Base-by-base conservation (phyloP, 352 stramenopile species). In the Pythium aphanidermatum region DNA sequence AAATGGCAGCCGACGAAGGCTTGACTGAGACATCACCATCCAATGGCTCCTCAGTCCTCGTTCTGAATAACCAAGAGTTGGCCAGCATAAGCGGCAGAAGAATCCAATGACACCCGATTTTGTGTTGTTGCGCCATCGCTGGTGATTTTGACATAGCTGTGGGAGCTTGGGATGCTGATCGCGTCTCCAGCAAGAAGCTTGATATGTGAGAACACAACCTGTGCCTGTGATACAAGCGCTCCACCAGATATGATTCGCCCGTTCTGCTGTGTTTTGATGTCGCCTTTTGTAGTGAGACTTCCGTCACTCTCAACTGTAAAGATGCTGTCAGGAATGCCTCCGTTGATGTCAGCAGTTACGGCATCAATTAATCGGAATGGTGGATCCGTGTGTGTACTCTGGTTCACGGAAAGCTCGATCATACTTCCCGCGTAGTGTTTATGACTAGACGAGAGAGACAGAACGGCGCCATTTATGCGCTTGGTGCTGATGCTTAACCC, bases 1-100 rank as follows among this genome's bases (percentile, higher is more conserved):
- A 85, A 34, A 88, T 75, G 13, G 79, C 74, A 11, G 72, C 68
- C 14, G 70, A 53, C 5, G 50, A 46, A 0, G 75, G 52, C n/a
- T 70, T 72, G 16, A 87, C 63, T 14, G 54, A 74, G 6, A 88
- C 28, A 6, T 79, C 68, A 7, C 72, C 72, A 14, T 57, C 34
- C 0, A 91, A 53, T 14, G 36, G 35, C 24, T 88, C 52, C 19
- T 75, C 71, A n/a, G 52, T 88, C 79, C 20, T 83, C 69, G 46
- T 88, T 91, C 47, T 91, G 79, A 23, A 91, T 58, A 13, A 91
- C 59, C 23, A 91, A 62, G 7, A 91, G 52, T 36, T 91, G 79
- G 2, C 79, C 79, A 17, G 62, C 59, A 17, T 66, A 66, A 1
- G 79, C 73, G 4, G 61, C 39, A 4, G 56, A 27, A 28, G 32